These are phyloP conservation scores for Tuber umbilicatum DNA, from an alignment of 495 filamentous ascomycete genomes.

Conservation along the genomic window DNA sequence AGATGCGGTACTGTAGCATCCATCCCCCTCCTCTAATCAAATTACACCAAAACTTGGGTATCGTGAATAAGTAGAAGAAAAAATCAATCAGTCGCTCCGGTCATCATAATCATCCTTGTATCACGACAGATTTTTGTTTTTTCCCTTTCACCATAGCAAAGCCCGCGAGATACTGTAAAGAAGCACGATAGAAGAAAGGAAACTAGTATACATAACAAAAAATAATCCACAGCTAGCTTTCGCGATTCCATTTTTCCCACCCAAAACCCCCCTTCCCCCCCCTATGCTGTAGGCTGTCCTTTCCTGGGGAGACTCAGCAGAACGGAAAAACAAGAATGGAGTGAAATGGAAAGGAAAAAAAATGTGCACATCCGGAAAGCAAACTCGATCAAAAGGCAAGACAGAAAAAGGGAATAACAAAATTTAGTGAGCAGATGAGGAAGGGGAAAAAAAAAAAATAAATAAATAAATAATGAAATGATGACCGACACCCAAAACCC, in stretches of 20 bases:
- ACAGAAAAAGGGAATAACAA: slow-evolving; percentile 14
- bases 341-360: slow-evolving; percentile 18
- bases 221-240: slow-evolving; percentile 27
- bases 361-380: slow-evolving; percentile 22
- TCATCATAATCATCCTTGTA: neutral
- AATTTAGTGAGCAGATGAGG: slow-evolving; percentile 19
- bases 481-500: slow-evolving; percentile 24
- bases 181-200: slow-evolving; percentile 14
- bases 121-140: neutral
- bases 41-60: neutral
- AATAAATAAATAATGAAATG: no score
- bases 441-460: slow-evolving; percentile 38
- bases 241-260: slow-evolving; percentile 35
- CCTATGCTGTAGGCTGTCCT: slow-evolving; percentile 31
- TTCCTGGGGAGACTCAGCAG: slow-evolving; percentile 9
- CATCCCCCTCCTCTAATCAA: neutral
- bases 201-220: slow-evolving; percentile 34
- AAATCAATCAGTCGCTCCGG: neutral
- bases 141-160: neutral
- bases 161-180: neutral
- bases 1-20: neutral
- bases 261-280: no score
- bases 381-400: slow-evolving; percentile 5
- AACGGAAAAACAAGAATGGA: slow-evolving; percentile 27
- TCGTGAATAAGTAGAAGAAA: neutral